Conservation (phyloP, 345 rosid genomes). For the Citrus glauca region DNA sequence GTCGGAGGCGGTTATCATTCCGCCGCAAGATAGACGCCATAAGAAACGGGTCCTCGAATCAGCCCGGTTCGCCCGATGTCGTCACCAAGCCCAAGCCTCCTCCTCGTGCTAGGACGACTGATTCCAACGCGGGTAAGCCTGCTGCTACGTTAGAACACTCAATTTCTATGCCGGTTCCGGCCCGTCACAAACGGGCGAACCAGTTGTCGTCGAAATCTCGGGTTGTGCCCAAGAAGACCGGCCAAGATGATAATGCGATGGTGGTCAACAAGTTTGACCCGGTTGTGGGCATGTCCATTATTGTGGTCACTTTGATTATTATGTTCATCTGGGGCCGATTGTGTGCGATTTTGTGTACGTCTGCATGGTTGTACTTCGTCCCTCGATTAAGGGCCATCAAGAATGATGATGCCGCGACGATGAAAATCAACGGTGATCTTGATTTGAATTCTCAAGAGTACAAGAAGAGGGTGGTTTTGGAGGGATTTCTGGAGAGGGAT, state of each 20-base stretch:
- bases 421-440: constrained; percentile 1
- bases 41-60: constrained; percentile 18
- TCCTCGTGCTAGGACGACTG: neutral
- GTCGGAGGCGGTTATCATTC: constrained; percentile 14
- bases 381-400: constrained; percentile 31
- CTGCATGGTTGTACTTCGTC: constrained; percentile 52
- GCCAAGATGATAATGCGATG: neutral
- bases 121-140: neutral
- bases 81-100: constrained; percentile 2
- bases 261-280: constrained; percentile 30
- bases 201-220: neutral
- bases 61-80: constrained; percentile 29
- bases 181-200: neutral
- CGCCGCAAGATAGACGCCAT: constrained; percentile 22
- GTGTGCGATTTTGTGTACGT: constrained; percentile 62
- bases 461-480: constrained; percentile 63
- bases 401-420: neutral
- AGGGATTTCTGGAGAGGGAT: constrained; percentile 66
- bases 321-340: constrained; percentile 58
- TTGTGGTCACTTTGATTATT: constrained; percentile 48
- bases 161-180: neutral
- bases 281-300: constrained; percentile 47
- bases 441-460: constrained; percentile 45
- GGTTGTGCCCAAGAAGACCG: neutral
- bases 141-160: constrained; percentile 7